Base-by-base conservation (phyloP, 331 rosid genomes). In the Cydonia oblonga region DNA sequence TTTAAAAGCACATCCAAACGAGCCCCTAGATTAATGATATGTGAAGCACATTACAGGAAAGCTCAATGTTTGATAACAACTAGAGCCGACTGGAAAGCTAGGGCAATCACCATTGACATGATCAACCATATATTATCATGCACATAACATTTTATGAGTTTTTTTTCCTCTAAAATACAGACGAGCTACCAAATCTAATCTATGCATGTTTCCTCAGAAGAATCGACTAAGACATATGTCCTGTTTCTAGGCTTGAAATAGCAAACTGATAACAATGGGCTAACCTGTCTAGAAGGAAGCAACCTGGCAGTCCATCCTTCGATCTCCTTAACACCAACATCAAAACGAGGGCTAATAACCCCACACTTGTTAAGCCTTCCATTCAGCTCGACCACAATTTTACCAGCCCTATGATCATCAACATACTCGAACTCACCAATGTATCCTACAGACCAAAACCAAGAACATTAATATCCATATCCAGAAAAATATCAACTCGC, bases 251-350 rank as follows among this genome's bases (percentile, higher is more conserved):
- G 69, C 46, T 62, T n/a, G 7, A 62, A 35, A 69, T 40, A 57
- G 59, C 25, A 6, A 32, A 18, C 13, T 35, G 9, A 22, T 18
- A 56, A 38, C 8, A 42, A 70, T 35, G 40, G 23, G 61, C 84
- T 26, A 60, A 81, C 84, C 84, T 81, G 84, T 76, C 84, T 76
- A 15, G 84, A 81, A 33, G 84, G 84, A 44, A 81, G 81, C 64
- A 81, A 73, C 60, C 84, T 72, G 4, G 81, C 84, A 19, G 84
- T 81, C 84, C 84, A 81, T 7, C 84, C 84, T 38, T 81, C 84
- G n/a, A 81, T 67, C 78, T 72, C 81, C 59, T 81, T 81, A 8
- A 81, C 84, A 51, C 84, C 81, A 0, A 81, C 72, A 59, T 81
- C 84, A 69, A 81, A 81, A 44, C 84, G 81, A 11, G 84, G 84